A percentile compares a stretch with the other conserved stretches of the same genome.
These are phyloP conservation scores for Nicotiana noctiflora DNA, from an alignment of 257 asterid species.

Conservation along the genomic window DNA sequence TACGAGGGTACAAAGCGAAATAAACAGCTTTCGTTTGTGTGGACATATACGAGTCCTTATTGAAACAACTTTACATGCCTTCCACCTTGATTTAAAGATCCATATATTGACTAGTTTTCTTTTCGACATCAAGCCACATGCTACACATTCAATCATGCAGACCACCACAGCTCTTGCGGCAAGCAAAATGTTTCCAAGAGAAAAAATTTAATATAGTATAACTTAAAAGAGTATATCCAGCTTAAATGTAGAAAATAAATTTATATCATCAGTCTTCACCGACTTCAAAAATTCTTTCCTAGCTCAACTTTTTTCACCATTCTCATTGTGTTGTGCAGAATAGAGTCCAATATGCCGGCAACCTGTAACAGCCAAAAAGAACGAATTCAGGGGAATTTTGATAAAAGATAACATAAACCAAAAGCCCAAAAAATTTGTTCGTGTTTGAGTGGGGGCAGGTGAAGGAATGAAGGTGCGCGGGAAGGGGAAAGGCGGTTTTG, in stretches of 20 bases:
- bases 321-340: slow-evolving; percentile 63
- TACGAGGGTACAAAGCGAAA: slow-evolving; percentile 9
- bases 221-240: background rate
- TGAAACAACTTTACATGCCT: background rate
- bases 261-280: slow-evolving; percentile 1
- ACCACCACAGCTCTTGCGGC: background rate
- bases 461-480: background rate
- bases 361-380: slow-evolving; percentile 48
- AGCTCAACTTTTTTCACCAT: slow-evolving; percentile 74
- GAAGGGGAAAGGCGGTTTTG: background rate
- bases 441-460: background rate
- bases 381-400: background rate
- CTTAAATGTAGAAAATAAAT: background rate
- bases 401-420: background rate
- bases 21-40: background rate
- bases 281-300: slow-evolving; percentile 68
- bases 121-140: background rate
- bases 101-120: background rate
- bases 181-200: background rate
- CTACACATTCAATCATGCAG: background rate
- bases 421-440: background rate
- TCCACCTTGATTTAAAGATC: background rate
- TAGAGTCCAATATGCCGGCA: slow-evolving; percentile 82
- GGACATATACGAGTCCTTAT: background rate
- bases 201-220: background rate